Conservation (phyloP, 176 grass and related monocot genomes). For the Olyra latifolia region DNA sequence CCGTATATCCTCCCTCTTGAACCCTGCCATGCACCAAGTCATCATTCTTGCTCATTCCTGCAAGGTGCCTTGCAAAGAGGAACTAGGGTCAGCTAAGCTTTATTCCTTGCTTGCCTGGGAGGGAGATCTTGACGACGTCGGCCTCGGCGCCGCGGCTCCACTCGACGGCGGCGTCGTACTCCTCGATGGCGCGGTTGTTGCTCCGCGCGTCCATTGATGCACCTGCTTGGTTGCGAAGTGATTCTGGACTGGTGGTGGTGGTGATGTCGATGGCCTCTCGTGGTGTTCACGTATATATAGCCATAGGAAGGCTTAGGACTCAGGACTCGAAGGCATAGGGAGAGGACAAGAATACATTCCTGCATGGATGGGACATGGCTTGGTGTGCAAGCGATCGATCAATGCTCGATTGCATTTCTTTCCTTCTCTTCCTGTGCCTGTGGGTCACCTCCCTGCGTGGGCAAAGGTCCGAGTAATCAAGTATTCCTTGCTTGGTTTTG, state of each 20-base stretch:
- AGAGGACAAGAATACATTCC: slow-evolving; percentile 46
- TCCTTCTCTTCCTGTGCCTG: not conserved
- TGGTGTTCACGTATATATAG: slow-evolving; percentile 27
- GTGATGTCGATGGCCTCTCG: slow-evolving; percentile 22
- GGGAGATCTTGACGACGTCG: slow-evolving; percentile 30
- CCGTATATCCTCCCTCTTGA: slow-evolving; percentile 58
- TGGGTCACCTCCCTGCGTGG: slow-evolving; percentile 8
- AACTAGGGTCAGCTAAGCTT: not conserved
- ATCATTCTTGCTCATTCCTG: too few relatives aligned
- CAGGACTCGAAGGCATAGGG: not conserved
- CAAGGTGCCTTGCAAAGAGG: not conserved
- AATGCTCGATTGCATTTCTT: not conserved
- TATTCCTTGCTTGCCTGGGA: slow-evolving; percentile 51
- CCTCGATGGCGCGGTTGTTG: slow-evolving; percentile 5
- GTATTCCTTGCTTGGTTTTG: slow-evolving; percentile 54
- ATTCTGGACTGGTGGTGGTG: not conserved
- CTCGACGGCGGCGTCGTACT: slow-evolving; percentile 36
- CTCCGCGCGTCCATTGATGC: slow-evolving; percentile 19
- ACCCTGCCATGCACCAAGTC: slow-evolving; percentile 48
- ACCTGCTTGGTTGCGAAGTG: not conserved
- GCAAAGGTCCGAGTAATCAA: slow-evolving; percentile 22
- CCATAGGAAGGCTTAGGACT: not conserved
- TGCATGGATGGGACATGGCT: slow-evolving; percentile 24
- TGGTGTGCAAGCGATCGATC: slow-evolving; percentile 9
- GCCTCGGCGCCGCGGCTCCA: slow-evolving; percentile 46